Conservation (phyloP, 1,139 yeast species). For the Debaryomycetaceae sp. region DNA sequence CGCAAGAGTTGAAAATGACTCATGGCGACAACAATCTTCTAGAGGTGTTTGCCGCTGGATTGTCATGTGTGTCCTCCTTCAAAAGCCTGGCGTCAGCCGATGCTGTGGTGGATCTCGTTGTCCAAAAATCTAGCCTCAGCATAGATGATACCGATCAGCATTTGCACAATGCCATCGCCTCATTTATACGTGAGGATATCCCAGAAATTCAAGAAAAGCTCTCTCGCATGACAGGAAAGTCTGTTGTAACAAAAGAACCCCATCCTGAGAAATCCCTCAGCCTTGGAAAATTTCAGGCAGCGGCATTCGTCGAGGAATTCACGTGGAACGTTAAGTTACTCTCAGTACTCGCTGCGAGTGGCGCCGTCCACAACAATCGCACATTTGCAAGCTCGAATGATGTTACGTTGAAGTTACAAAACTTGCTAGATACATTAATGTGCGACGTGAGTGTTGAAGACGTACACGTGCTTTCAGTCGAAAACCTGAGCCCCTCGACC, state of each 20-base stretch:
- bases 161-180: neutral
- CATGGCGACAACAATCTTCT: neutral
- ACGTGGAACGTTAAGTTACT: too few species aligned
- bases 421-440: too few species aligned
- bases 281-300: too few species aligned
- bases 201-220: neutral
- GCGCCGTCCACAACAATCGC: too few species aligned
- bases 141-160: neutral
- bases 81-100: neutral
- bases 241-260: too few species aligned
- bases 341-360: too few species aligned
- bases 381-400: too few species aligned
- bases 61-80: neutral
- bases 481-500: slow-evolving; percentile 19
- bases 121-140: neutral
- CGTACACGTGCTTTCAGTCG: slow-evolving; percentile 14
- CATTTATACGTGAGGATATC: neutral
- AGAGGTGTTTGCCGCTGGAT: neutral
- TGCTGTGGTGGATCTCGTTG: neutral
- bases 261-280: too few species aligned
- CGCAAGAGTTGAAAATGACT: neutral
- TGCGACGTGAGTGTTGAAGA: neutral
- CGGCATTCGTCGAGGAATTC: too few species aligned
- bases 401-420: too few species aligned
- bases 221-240: too few species aligned